phyloP scores from a whole-genome alignment of 1,139 yeast genomes.

The Yamadazyma diospyri region DNA sequence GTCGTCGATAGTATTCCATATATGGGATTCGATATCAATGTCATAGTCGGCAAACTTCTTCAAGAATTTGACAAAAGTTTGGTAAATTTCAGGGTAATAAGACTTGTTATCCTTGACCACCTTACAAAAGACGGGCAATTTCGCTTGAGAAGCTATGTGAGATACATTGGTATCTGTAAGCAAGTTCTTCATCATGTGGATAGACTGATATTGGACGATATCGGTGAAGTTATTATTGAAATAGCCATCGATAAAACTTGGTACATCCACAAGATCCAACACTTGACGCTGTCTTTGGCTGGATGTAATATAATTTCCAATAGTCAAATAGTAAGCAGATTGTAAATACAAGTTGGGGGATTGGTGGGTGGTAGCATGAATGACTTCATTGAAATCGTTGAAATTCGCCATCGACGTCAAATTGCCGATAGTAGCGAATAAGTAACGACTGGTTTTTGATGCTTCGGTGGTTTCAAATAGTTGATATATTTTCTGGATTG shows the following conservation, averaged over 20 bases:
- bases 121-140: slow-evolving; percentile 23
- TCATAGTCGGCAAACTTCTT: slow-evolving; percentile 23
- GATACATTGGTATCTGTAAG: slow-evolving; percentile 17
- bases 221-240: slow-evolving; percentile 27
- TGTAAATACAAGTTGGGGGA: slow-evolving; percentile 24
- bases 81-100: slow-evolving; percentile 35
- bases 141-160: slow-evolving; percentile 7
- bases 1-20: slow-evolving; percentile 19
- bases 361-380: slow-evolving; percentile 8
- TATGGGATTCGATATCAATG: slow-evolving; percentile 12
- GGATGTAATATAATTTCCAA: slow-evolving; percentile 35
- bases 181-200: slow-evolving; percentile 35
- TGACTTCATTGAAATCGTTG: slow-evolving; percentile 10
- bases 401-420: slow-evolving; percentile 28
- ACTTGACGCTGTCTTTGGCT: slow-evolving; percentile 17
- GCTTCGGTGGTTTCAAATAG: slow-evolving; percentile 8
- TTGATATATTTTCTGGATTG: slow-evolving; percentile 8
- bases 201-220: slow-evolving; percentile 37
- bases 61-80: slow-evolving; percentile 27
- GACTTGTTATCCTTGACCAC: slow-evolving; percentile 32
- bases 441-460: slow-evolving; percentile 18
- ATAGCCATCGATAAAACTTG: slow-evolving; percentile 22
- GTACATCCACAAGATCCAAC: slow-evolving; percentile 2
- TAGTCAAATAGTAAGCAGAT: slow-evolving; percentile 27
- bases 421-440: slow-evolving; percentile 37